Evolutionary conservation across 306 rosid genomes (phyloP).

Genomic region (Senna siamea): DNA sequence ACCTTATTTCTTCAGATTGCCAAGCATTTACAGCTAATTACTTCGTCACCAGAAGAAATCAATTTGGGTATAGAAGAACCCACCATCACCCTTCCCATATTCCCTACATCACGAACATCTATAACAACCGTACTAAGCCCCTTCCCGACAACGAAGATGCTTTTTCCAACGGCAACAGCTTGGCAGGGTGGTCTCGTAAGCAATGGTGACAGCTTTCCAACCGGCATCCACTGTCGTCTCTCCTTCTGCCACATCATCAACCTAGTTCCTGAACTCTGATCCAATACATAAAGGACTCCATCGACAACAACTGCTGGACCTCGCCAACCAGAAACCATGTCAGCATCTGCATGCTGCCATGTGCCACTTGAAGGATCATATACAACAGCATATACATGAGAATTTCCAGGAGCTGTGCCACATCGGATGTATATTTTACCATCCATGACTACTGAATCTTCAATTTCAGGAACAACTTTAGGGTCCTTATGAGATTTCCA

Average conservation of each 20-base stretch:
- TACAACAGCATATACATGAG: constrained; percentile 61
- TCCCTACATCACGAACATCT: constrained; percentile 61
- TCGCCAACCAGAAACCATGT: constrained; percentile 83
- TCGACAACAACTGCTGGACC: constrained; percentile 85
- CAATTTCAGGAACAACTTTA: constrained; percentile 64
- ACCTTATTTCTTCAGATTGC: constrained; percentile 50
- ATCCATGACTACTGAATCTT: constrained; percentile 75
- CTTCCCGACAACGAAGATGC: constrained; percentile 71
- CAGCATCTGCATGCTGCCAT: constrained; percentile 81
- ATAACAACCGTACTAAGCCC: constrained; percentile 83
- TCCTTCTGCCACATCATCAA: constrained; percentile 74
- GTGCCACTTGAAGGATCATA: constrained; percentile 75
- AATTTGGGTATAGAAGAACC: constrained; percentile 73
- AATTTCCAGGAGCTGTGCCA: constrained; percentile 51
- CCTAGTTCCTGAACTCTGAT: constrained; percentile 76
- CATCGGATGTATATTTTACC: constrained; percentile 79
- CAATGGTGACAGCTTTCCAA: constrained; percentile 78
- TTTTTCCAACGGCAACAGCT: constrained; percentile 74
- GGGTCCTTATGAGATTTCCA: constrained; percentile 65
- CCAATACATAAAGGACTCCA: constrained; percentile 67
- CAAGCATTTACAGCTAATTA: constrained; percentile 75
- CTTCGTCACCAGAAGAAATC: constrained; percentile 56
- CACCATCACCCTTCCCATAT: constrained; percentile 60
- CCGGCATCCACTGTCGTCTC: constrained; percentile 64
- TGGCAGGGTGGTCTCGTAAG: constrained; percentile 83